A percentile compares a stretch with the other conserved stretches of the same genome.
These are phyloP conservation scores for Vitis hybrid DNA, from an alignment of 177 flowering plant species.

Conservation along the genomic window DNA sequence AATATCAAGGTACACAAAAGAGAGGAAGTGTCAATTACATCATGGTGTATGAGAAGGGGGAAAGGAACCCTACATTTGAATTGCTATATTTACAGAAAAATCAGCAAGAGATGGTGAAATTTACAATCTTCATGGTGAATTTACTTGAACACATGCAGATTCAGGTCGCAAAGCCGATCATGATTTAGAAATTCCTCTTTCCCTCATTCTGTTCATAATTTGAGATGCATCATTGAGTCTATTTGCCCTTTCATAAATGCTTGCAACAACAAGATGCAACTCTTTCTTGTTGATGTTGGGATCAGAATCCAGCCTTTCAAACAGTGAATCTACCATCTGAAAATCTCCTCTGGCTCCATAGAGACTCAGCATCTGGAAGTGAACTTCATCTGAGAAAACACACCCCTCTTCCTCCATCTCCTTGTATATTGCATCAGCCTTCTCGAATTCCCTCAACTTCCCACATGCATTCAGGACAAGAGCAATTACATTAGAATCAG, in stretches of 20 bases:
- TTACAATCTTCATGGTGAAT: too few species aligned
- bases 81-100: constrained; percentile 3
- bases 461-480: constrained; percentile 76
- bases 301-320: constrained; percentile 55
- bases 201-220: constrained; percentile 50
- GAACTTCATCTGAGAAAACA: constrained; percentile 70
- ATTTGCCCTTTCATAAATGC: constrained; percentile 69
- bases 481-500: constrained; percentile 64
- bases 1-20: too few species aligned
- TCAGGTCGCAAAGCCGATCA: constrained; percentile 5
- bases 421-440: constrained; percentile 64
- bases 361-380: constrained; percentile 85
- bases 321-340: constrained; percentile 46
- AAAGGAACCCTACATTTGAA: not conserved
- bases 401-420: constrained; percentile 88
- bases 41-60: not conserved
- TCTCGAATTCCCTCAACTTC: constrained; percentile 66
- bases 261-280: constrained; percentile 71
- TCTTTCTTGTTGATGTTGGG: constrained; percentile 81
- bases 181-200: constrained; percentile 25
- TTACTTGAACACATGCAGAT: not conserved
- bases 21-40: not conserved
- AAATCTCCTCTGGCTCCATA: constrained; percentile 68
- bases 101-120: not conserved
- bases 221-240: constrained; percentile 68